Percentiles rank a stretch among this genome's conserved stretches.
These are phyloP conservation scores for Macaranga tanarius DNA, from an alignment of 441 rosid species.

Conservation along the genomic window DNA sequence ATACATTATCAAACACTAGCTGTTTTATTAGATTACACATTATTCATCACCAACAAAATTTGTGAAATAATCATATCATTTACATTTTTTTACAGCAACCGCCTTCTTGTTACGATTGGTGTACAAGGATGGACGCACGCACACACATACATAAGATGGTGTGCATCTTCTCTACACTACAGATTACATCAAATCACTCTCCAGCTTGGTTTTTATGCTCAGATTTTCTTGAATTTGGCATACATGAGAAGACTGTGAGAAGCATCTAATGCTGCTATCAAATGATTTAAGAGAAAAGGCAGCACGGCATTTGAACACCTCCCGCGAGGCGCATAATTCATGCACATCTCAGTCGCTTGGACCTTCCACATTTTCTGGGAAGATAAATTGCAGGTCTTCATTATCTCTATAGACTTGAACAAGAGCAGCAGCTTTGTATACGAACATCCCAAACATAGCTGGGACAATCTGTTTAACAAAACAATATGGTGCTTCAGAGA, in stretches of 20 bases:
- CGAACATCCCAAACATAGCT: slow-evolving; percentile 89
- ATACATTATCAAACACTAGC: too few species aligned
- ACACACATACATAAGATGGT: too few species aligned
- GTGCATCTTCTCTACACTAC: too few species aligned
- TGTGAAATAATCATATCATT: too few species aligned
- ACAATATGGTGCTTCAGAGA: background rate
- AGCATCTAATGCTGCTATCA: background rate
- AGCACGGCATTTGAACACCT: background rate
- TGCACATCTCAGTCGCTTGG: slow-evolving; percentile 28
- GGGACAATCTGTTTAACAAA: slow-evolving; percentile 62
- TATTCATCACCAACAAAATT: too few species aligned
- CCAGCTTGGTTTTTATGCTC: background rate
- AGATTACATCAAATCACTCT: too few species aligned
- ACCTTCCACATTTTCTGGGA: slow-evolving; percentile 52
- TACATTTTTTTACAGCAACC: too few species aligned
- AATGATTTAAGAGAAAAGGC: background rate
- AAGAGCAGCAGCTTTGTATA: slow-evolving; percentile 93
- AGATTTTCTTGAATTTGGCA: background rate
- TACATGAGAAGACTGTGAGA: background rate
- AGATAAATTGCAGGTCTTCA: slow-evolving; percentile 62
- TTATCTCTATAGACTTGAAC: slow-evolving; percentile 93
- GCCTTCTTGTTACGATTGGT: too few species aligned
- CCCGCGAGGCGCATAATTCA: background rate
- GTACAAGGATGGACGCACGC: too few species aligned
- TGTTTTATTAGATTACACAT: too few species aligned